A percentile compares a stretch with the other conserved stretches of the same genome.
These are phyloP conservation scores for Dioscorea alata DNA, from an alignment of 106 monocot species.

Conservation along the genomic window DNA sequence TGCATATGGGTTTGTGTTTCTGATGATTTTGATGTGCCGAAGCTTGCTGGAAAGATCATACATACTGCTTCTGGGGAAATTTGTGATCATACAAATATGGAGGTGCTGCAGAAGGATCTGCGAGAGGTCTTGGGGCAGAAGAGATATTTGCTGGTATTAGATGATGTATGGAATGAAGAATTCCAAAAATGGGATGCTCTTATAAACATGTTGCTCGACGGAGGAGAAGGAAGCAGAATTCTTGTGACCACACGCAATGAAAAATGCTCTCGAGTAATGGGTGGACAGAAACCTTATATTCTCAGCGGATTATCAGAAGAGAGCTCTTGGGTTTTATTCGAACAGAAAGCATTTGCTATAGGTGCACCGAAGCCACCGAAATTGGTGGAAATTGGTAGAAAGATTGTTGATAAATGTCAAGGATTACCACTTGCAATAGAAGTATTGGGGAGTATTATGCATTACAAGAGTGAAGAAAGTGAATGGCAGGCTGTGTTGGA, in stretches of 20 bases:
- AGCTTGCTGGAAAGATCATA: too few relatives aligned
- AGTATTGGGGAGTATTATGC: slow-evolving; percentile 23
- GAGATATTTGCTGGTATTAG: slow-evolving; percentile 18
- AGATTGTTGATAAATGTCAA: slow-evolving; percentile 18
- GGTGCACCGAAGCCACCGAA: slow-evolving; percentile 9
- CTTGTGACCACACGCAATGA: slow-evolving; percentile 25
- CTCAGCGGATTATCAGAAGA: slow-evolving; percentile 25
- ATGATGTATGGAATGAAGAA: slow-evolving; percentile 31
- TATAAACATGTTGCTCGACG: slow-evolving; percentile 7
- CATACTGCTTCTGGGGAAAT: too few relatives aligned
- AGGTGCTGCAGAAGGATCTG: too few relatives aligned
- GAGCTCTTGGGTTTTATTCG: slow-evolving; percentile 21
- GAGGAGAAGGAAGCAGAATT: slow-evolving; percentile 27
- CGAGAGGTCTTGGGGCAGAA: background rate
- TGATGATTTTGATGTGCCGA: too few relatives aligned
- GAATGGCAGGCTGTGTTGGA: slow-evolving; percentile 16
- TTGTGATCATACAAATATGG: too few relatives aligned
- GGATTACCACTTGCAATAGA: slow-evolving; percentile 30
- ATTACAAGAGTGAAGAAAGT: background rate
- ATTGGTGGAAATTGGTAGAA: slow-evolving; percentile 14
- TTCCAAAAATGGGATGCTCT: slow-evolving; percentile 22
- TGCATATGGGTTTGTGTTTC: too few relatives aligned
- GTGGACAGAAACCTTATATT: slow-evolving; percentile 1
- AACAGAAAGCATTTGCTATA: slow-evolving; percentile 16
- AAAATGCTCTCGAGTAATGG: slow-evolving; percentile 15